A percentile compares a stretch with the other conserved stretches of the same genome.
Conservation (phyloP, 1,284 basidiomycete genomes). For the Apiotrichum domesticum region DNA sequence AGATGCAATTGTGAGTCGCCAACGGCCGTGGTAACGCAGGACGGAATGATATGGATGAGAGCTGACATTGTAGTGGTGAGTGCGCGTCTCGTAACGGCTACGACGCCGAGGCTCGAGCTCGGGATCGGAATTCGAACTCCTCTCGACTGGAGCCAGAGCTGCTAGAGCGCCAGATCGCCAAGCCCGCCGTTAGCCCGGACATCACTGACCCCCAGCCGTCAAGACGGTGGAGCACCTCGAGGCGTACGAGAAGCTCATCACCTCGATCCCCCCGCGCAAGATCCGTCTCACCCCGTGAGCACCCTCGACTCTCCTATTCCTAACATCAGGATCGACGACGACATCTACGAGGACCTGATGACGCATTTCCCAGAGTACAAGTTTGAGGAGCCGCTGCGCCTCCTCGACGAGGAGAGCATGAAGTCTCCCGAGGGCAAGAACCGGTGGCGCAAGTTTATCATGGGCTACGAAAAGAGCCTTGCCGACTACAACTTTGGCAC, state of each 20-base stretch:
- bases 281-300: constrained; percentile 75
- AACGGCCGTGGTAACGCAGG: background rate
- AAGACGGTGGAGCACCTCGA: constrained; percentile 94
- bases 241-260: constrained; percentile 93
- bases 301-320: too few species aligned
- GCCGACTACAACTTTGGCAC: constrained; percentile 98
- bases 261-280: constrained; percentile 68
- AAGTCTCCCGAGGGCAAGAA: constrained; percentile 88
- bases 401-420: constrained; percentile 88
- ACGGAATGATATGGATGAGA: too few species aligned
- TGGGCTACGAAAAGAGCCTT: constrained; percentile 68
- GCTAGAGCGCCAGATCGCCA: background rate
- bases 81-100: background rate
- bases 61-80: background rate
- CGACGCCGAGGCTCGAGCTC: too few species aligned
- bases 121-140: background rate
- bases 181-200: background rate
- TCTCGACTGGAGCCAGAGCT: background rate
- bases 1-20: constrained; percentile 70
- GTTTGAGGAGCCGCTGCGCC: constrained; percentile 59
- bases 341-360: constrained; percentile 75
- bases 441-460: constrained; percentile 84
- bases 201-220: constrained; percentile 56
- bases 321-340: constrained; percentile 70
- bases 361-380: constrained; percentile 78